These are phyloP conservation scores for Cordyceps sp. DNA, from an alignment of 2,329 filamentous ascomycete genomes.

Conservation along the genomic window DNA sequence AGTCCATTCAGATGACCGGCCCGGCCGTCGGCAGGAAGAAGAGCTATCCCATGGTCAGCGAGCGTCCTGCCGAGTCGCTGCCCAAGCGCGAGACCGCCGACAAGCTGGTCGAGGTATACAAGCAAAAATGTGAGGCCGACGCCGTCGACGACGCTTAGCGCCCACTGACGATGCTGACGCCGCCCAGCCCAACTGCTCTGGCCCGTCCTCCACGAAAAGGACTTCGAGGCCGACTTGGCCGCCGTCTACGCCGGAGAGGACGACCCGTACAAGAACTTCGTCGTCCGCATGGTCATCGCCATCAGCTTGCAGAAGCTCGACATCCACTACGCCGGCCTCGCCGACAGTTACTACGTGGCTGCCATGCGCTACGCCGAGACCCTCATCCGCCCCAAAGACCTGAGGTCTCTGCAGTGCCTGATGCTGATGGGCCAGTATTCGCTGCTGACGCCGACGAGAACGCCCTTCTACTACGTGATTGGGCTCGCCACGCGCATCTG, in stretches of 20 bases:
- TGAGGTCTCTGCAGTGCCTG: conserved; percentile 81
- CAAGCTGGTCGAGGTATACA: conserved; percentile 69
- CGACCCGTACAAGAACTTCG: conserved; percentile 75
- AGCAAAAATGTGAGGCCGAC: conserved; percentile 51
- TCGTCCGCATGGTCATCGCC: conserved; percentile 79
- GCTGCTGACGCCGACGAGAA: conserved; percentile 76
- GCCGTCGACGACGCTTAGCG: not conserved
- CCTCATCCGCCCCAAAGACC: conserved; percentile 72
- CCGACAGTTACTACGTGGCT: conserved; percentile 87
- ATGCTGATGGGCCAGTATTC: conserved; percentile 82
- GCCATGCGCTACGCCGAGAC: conserved; percentile 73
- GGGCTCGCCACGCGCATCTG: conserved; percentile 76
- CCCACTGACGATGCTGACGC: conserved; percentile 4
- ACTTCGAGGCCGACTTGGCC: conserved; percentile 59
- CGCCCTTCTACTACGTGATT: conserved; percentile 83
- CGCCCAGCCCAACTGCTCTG: conserved; percentile 70
- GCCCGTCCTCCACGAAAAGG: conserved; percentile 71
- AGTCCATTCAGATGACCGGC: conserved; percentile 36
- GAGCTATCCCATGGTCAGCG: conserved; percentile 81
- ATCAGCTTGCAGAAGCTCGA: conserved; percentile 90
- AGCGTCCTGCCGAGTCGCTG: conserved; percentile 58
- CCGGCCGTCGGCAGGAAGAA: conserved; percentile 50
- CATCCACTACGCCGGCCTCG: conserved; percentile 76
- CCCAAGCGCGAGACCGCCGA: conserved; percentile 61
- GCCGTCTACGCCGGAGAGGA: conserved; percentile 61